These are phyloP conservation scores for Kazachstania psychrophila DNA, from an alignment of 805 yeast species.

Conservation along the genomic window DNA sequence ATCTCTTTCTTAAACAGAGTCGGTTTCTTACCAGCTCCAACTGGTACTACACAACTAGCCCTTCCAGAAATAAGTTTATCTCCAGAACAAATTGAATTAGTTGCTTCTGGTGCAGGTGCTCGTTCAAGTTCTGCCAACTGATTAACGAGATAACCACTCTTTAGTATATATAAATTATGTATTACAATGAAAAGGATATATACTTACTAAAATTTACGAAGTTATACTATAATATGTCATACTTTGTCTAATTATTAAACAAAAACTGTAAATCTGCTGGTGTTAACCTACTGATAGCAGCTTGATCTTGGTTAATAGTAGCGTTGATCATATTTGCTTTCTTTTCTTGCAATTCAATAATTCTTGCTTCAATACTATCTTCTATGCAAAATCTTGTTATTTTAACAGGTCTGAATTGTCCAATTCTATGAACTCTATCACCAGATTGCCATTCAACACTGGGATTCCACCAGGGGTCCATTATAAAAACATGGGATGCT, in stretches of 20 bases:
- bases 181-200: too few relatives aligned
- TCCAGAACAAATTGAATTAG: constrained; percentile 47
- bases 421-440: constrained; percentile 96
- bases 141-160: too few relatives aligned
- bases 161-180: too few relatives aligned
- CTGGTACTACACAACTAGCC: constrained; percentile 30
- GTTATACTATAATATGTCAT: background rate
- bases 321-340: constrained; percentile 98
- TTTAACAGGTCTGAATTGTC: constrained; percentile 88
- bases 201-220: constrained; percentile 3
- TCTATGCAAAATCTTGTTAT: constrained; percentile 90
- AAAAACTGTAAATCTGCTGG: constrained; percentile 93
- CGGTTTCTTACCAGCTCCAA: constrained; percentile 70
- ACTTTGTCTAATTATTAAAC: constrained; percentile 65
- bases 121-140: constrained; percentile 53
- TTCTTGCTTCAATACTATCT: constrained; percentile 93
- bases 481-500: constrained; percentile 88
- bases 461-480: constrained; percentile 99
- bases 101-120: constrained; percentile 61
- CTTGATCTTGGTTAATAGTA: constrained; percentile 85
- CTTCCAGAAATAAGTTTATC: constrained; percentile 53
- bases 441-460: constrained; percentile 97
- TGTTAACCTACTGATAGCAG: constrained; percentile 78
- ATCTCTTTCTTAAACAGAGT: constrained; percentile 69
- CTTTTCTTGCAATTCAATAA: constrained; percentile 91